Conservation (phyloP, 176 grass and related monocot species). For the Urochloa ruziziensis region DNA sequence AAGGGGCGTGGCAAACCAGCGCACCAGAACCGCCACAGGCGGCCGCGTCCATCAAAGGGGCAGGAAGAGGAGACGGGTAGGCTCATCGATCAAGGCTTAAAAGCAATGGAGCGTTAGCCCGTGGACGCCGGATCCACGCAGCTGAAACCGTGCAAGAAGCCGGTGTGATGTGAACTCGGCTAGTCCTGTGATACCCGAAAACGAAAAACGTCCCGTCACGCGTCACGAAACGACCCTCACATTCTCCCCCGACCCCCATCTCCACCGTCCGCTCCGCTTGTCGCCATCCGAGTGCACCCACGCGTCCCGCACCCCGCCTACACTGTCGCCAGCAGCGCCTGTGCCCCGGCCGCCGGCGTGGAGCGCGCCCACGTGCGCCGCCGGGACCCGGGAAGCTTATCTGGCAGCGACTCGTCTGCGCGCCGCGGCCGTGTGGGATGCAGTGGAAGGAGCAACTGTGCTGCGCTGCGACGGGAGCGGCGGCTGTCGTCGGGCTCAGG, state of each 20-base stretch:
- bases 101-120: too few species aligned
- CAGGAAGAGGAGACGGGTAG: too few species aligned
- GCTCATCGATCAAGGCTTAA: too few species aligned
- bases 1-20: too few species aligned
- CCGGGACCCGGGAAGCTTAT: not conserved
- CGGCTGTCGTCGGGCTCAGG: slow-evolving; percentile 41
- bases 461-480: slow-evolving; percentile 34
- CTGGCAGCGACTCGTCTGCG: slow-evolving; percentile 12
- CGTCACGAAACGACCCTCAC: slow-evolving; percentile 15
- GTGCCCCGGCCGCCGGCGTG: too few species aligned
- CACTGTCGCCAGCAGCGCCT: slow-evolving; percentile 33
- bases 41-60: too few species aligned
- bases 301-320: not conserved
- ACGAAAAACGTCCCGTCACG: not conserved
- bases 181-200: slow-evolving; percentile 14
- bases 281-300: not conserved
- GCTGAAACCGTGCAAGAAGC: too few species aligned
- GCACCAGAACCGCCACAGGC: too few species aligned
- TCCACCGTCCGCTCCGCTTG: not conserved
- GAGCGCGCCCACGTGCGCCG: not conserved
- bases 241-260: not conserved
- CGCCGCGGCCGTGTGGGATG: not conserved
- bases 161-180: too few species aligned
- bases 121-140: too few species aligned
- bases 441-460: not conserved